Evolutionary conservation across 1,139 yeast species (phyloP).

Genomic region (Yamadazyma spencermartinsiae): DNA sequence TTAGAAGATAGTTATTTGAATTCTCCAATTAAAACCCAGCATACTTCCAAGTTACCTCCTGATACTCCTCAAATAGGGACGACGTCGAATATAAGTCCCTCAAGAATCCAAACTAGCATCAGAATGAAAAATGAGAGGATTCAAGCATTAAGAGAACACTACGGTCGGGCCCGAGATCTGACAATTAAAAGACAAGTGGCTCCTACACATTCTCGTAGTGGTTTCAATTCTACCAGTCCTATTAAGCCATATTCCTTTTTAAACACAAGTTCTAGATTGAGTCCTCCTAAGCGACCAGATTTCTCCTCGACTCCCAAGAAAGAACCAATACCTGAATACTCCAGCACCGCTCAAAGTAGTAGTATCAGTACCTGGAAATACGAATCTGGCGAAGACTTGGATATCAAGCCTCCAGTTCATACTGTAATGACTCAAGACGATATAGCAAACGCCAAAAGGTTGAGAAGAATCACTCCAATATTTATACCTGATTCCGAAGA

Average conservation of each 20-base stretch:
- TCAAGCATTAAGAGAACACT: constrained; percentile 36
- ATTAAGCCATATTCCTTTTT: constrained; percentile 8
- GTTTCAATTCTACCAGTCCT: constrained; percentile 1
- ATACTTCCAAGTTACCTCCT: constrained; percentile 7
- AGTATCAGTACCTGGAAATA: not conserved
- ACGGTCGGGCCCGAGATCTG: constrained; percentile 24
- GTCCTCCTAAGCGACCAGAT: constrained; percentile 35
- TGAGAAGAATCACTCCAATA: constrained; percentile 41
- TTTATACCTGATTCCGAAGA: constrained; percentile 37
- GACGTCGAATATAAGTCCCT: constrained; percentile 33
- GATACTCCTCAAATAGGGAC: constrained; percentile 26
- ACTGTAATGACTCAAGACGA: constrained; percentile 11
- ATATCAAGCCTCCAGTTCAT: not conserved
- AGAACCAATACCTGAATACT: not conserved
- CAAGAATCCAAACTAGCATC: constrained; percentile 40
- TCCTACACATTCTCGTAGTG: not conserved
- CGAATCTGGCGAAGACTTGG: not conserved
- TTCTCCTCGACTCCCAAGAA: constrained; percentile 3
- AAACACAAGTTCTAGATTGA: constrained; percentile 7
- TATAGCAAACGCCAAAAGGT: constrained; percentile 40
- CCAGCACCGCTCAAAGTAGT: not conserved
- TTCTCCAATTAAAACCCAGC: constrained; percentile 34
- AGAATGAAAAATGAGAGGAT: constrained; percentile 35
- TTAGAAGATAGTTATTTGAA: constrained; percentile 24
- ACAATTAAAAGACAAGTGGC: not conserved